Evolutionary conservation across 257 asterid species (phyloP).

Genomic region (Nicotiana attenuata): DNA sequence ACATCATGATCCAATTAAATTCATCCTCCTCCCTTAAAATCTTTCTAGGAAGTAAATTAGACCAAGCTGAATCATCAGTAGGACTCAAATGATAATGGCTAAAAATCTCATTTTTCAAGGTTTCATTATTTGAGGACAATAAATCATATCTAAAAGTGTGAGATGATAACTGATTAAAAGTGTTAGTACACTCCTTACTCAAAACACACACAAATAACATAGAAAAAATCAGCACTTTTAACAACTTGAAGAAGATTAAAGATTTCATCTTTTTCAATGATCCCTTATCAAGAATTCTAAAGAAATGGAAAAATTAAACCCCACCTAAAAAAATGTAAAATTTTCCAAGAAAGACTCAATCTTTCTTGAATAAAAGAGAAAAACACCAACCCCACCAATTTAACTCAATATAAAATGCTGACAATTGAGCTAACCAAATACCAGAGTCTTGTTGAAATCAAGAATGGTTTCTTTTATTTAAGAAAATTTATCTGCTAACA

Average conservation of each 20-base stretch:
- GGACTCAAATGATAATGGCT: constrained; percentile 70
- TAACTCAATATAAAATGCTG: constrained; percentile 14
- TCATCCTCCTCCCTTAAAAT: constrained; percentile 54
- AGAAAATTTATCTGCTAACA: neutral
- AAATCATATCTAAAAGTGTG: constrained; percentile 60
- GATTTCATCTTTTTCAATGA: constrained; percentile 24
- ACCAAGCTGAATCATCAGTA: constrained; percentile 76
- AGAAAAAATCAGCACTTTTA: constrained; percentile 11
- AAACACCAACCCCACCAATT: constrained; percentile 14
- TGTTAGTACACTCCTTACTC: constrained; percentile 64
- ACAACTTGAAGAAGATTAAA: constrained; percentile 8
- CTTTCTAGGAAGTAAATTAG: constrained; percentile 60
- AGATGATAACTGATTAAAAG: constrained; percentile 33
- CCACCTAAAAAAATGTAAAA: neutral
- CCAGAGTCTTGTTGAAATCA: constrained; percentile 32
- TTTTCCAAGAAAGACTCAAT: neutral
- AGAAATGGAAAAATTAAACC: neutral
- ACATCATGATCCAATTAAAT: constrained; percentile 46
- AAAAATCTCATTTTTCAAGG: constrained; percentile 50
- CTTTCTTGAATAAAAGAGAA: neutral
- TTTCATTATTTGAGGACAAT: constrained; percentile 47
- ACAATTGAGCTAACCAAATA: constrained; percentile 10
- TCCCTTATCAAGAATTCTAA: neutral
- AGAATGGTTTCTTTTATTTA: constrained; percentile 26
- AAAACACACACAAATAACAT: constrained; percentile 20